Evolutionary conservation across 495 filamentous ascomycete genomes (phyloP), one percentile per base, ranked within the genome.

Genomic region (Monascus purpureus): DNA sequence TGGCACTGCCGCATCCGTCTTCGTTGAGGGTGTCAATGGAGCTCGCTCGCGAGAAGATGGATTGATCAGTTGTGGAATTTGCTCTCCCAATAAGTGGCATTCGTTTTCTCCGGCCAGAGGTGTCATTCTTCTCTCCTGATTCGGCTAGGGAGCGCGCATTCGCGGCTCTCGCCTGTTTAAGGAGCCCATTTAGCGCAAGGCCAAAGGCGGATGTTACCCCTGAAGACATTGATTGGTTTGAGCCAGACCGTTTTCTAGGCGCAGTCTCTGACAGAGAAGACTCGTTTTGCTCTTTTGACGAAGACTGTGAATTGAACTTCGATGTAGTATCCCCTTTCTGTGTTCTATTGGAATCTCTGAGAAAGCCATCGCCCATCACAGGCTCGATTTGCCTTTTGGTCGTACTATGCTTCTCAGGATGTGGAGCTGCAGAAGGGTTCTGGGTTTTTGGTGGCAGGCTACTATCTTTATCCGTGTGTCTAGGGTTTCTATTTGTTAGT

Each of bases 21-120:
- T 66, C 67, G 38, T 71, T 68, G n/a, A 69, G 45, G 7, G 65
- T 68, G 32, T 69, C 67, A 35, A 69, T 60, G 19, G 64, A 68
- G 49, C 65, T 69, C 25, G 65, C 67, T 25, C 64, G 65, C 16
- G 62, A 67, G 31, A 46, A 39, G 2, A 16, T 28, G 8, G 34
- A 39, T 17, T 33, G 37, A 4, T 53, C 50, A 14, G 31, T 31
- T 19, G 39, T 40, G 38, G 46, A 49, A 17, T 33, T 31, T 16
- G 59, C 66, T 24, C 67, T 55, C 17, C 67, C 67, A n/a, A 71
- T 45, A 22, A 68, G 61, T 0, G 64, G 58, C 41, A 57, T 57
- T 17, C 59, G 49, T 26, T 46, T 33, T 32, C 36, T 37, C 22
- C 9, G 13, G 37, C 41, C 22, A 28, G 25, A 8, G 28, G 32